Base-by-base conservation (phyloP, 768 basidiomycete species). In the Thelephora aurantiotincta region DNA sequence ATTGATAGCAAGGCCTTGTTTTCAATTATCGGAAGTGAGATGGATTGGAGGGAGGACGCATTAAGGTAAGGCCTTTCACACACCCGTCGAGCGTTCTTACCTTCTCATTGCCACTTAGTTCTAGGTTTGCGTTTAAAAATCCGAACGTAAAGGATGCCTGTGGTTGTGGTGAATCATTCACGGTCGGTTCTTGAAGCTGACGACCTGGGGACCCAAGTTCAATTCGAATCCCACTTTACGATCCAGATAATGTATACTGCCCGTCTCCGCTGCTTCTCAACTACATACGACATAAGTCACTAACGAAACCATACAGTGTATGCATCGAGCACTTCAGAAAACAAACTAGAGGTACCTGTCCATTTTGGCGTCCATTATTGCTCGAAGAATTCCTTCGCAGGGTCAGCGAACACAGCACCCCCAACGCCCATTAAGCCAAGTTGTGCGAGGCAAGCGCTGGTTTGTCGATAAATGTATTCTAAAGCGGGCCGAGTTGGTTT, bases 1-100 rank as follows among this genome's bases (percentile, higher is more conserved):
- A 91, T 98, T 61, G 96, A 99, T 68, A 84, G 82, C 60, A 97
- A 93, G 64, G 96, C 96, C 20, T 66, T 99, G 53, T 98, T 99
- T 62, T 91, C 87, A 50, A 96, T 99, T 55, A 96, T 99, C 51
- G 96, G 96, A 44, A 94, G 90, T 63, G 87, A 88, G 72, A 99
- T 99, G 96, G 91, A 94, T 60, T 99, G 96, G 96, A 74, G 79
- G 50, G 96, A 98, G 67, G 91, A 94, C 61, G 64, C 78, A 30
- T 67, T 99, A 37, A 93, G 90, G 84, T 86, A 50, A 47, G 80
- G 67, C 9, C 46, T 51, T 45, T 46, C 48, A 57, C 48, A 34
- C 30, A n/a, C 18, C 13, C 11, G 23, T 35, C 33, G 5, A n/a
- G 16, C 14, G 43, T 23, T 19, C 37, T 36, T 37, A 26, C 37